These are phyloP conservation scores for Cyberlindnera samutprakarnensis DNA, from an alignment of 805 yeast species.

Conservation along the genomic window DNA sequence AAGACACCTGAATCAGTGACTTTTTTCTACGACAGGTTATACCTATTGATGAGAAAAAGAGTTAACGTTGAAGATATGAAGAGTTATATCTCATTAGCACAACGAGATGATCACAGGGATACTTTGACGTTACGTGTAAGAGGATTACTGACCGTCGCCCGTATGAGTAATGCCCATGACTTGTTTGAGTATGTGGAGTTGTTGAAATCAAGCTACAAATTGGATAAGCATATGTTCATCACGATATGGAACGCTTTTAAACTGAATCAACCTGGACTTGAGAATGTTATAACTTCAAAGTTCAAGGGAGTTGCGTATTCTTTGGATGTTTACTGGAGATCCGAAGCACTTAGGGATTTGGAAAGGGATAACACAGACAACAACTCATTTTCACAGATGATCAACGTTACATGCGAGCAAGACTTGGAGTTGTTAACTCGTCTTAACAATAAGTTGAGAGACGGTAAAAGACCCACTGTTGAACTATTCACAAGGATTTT, in stretches of 20 bases:
- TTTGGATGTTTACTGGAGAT: slow-evolving; percentile 1
- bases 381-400: neutral
- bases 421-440: slow-evolving; percentile 2
- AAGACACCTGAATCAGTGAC: too few relatives aligned
- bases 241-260: slow-evolving; percentile 5
- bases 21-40: slow-evolving; percentile 9
- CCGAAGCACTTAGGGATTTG: neutral
- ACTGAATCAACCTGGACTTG: slow-evolving; percentile 1
- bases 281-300: neutral
- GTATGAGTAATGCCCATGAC: neutral
- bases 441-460: slow-evolving; percentile 11
- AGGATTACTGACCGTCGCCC: slow-evolving; percentile 4
- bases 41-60: slow-evolving; percentile 3
- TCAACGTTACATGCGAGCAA: neutral
- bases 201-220: neutral
- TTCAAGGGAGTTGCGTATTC: neutral
- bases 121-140: slow-evolving; percentile 1
- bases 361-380: slow-evolving; percentile 1
- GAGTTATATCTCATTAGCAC: slow-evolving; percentile 6
- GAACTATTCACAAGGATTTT: slow-evolving; percentile 6
- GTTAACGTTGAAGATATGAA: slow-evolving; percentile 8
- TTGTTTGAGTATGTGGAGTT: neutral
- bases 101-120: slow-evolving; percentile 6
- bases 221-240: slow-evolving; percentile 3
- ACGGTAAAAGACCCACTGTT: slow-evolving; percentile 14